Conservation (phyloP, 768 basidiomycete genomes). For the Chlorophyllum brunneum region DNA sequence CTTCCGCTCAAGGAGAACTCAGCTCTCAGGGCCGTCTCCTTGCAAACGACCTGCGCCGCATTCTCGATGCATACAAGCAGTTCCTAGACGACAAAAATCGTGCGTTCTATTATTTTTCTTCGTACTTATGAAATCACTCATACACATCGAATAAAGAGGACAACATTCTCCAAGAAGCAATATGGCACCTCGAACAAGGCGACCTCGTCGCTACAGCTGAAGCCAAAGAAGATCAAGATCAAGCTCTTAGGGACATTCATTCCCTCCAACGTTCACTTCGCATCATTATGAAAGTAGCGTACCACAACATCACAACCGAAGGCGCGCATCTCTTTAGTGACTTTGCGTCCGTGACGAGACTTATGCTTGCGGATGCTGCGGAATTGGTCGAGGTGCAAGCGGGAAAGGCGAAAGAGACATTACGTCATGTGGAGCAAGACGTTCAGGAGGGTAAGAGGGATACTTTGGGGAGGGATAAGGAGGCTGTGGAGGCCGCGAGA, state of each 20-base stretch:
- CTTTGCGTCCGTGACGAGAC: conserved; percentile 60
- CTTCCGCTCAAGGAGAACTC: conserved; percentile 37
- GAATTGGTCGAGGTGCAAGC: conserved; percentile 55
- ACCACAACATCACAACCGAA: conserved; percentile 50
- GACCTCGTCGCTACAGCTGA: conserved; percentile 40
- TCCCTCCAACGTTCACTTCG: conserved; percentile 48
- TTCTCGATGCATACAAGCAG: conserved; percentile 56
- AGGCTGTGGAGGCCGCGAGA: conserved; percentile 42
- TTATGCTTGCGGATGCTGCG: conserved; percentile 64
- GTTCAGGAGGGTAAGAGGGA: conserved; percentile 61
- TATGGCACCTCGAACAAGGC: conserved; percentile 61
- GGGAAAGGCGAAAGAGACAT: conserved; percentile 41
- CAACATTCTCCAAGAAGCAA: conserved; percentile 57
- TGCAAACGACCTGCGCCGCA: conserved; percentile 42
- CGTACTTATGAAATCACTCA: neutral
- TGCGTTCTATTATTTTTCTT: conserved; percentile 19
- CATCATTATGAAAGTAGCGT: conserved; percentile 47
- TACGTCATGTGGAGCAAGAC: conserved; percentile 53
- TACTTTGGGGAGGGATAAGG: conserved; percentile 48
- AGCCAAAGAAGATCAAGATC: conserved; percentile 33
- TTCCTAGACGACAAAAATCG: conserved; percentile 57
- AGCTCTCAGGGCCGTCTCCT: conserved; percentile 53
- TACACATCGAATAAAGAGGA: conserved; percentile 44
- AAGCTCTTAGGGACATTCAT: conserved; percentile 46
- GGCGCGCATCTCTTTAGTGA: conserved; percentile 53